Conservation (phyloP, 2,329 filamentous ascomycete species). For the Aspergillus proliferans region DNA sequence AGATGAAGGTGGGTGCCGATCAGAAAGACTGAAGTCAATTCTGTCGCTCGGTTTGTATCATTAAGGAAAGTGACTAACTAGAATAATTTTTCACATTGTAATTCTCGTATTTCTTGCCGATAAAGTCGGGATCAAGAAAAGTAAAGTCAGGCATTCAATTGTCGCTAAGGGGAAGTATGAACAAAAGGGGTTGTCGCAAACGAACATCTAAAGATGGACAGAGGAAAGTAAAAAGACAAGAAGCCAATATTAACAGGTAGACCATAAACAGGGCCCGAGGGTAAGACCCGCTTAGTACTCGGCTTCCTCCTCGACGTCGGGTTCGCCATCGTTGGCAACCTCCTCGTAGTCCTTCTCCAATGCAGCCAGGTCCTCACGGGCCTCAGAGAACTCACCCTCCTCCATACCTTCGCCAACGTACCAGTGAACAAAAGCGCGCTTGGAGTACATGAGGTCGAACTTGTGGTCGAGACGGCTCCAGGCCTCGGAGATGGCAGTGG, state of each 20-base stretch:
- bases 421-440: conserved; percentile 66
- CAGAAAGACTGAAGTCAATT: neutral
- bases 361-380: conserved; percentile 76
- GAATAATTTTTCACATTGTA: conserved; percentile 5
- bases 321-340: conserved; percentile 64
- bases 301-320: conserved; percentile 51
- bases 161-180: conserved; percentile 13
- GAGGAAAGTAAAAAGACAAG: conserved; percentile 13
- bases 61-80: neutral
- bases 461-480: conserved; percentile 61
- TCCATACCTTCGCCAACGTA: conserved; percentile 88
- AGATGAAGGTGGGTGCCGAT: conserved; percentile 20
- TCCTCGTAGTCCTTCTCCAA: conserved; percentile 84
- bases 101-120: conserved; percentile 4
- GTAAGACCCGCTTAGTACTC: conserved; percentile 25
- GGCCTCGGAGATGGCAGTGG: conserved; percentile 60
- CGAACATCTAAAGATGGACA: conserved; percentile 9
- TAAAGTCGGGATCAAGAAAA: neutral
- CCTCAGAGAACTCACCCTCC: conserved; percentile 83
- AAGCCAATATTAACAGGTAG: neutral
- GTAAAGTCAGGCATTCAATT: conserved; percentile 1
- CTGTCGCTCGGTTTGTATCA: neutral
- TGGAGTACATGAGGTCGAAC: conserved; percentile 65
- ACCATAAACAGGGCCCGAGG: neutral
- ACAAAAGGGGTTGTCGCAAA: conserved; percentile 21